Percentiles rank a stretch among this genome's conserved stretches.
Conservation (phyloP, 495 filamentous ascomycete genomes). For the Xylaria curta region DNA sequence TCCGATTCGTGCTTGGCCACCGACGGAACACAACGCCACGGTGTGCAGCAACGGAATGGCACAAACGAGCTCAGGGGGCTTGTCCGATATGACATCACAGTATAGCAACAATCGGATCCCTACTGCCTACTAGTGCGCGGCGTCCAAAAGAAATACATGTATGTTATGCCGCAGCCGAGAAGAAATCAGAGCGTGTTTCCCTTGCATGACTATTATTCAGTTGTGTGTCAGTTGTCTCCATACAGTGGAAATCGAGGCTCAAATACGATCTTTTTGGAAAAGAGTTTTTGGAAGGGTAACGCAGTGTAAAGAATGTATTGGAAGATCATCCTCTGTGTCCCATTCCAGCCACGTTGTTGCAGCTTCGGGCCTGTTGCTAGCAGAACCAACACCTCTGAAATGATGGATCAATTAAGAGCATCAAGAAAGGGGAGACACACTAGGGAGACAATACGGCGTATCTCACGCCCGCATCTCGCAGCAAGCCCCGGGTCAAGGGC, state of each 20-base stretch:
- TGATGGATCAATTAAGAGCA: slow-evolving; percentile 26
- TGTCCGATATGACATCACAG: slow-evolving; percentile 27
- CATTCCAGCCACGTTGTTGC: slow-evolving; percentile 41
- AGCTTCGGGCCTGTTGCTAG: slow-evolving; percentile 37
- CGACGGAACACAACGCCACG: slow-evolving; percentile 25
- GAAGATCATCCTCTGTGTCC: slow-evolving; percentile 23
- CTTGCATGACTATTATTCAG: not conserved
- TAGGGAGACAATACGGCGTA: not conserved
- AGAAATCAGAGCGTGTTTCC: not conserved
- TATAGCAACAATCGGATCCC: not conserved
- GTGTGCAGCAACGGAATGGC: slow-evolving; percentile 28
- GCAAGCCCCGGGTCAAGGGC: not conserved
- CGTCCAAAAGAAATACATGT: slow-evolving; percentile 12
- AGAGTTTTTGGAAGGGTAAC: slow-evolving; percentile 13
- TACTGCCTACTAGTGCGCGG: not conserved
- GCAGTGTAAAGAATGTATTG: slow-evolving; percentile 38
- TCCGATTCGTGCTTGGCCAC: slow-evolving; percentile 28
- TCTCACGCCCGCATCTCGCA: not conserved
- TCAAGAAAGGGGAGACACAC: slow-evolving; percentile 19
- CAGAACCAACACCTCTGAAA: slow-evolving; percentile 27
- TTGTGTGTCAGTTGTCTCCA: not conserved
- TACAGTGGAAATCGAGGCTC: not conserved
- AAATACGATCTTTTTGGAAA: not conserved
- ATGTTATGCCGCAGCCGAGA: not conserved
- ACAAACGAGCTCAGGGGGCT: slow-evolving; percentile 23